Evolutionary conservation across 257 asterid genomes (phyloP), one percentile per base, ranked within the genome.

Genomic region (Voacanga thouarsii): DNA sequence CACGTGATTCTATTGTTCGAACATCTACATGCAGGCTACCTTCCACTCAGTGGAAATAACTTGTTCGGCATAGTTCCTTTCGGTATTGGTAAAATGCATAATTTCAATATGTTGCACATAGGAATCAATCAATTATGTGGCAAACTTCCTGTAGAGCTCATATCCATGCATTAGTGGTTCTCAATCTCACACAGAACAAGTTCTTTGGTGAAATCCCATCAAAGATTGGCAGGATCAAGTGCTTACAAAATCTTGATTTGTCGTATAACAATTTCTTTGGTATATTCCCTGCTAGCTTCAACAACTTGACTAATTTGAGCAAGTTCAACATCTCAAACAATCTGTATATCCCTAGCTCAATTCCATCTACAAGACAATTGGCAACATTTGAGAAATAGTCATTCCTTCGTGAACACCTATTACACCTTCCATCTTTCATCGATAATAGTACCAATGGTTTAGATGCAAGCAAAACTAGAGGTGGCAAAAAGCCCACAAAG

Each of bases 271-370:
- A 92, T 77, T 93, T 93, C 84, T 92, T 96, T 3, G 98, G 97
- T 16, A 30, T 45, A 37, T 90, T 93, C 73, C 98, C 98, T 0
- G 78, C 55, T 47, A 90, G 84, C 80, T 83, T 93, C 86, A 86
- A 85, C 79, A 83, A 86, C 76, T 80, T 93, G 86, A 74, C 71
- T 55, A 93, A 89, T 49, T 73, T 93, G 77, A 93, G 76, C 76
- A 93, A 90, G 90, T 93, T 93, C 88, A 93, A 93, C 83, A 72
- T 93, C 77, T 96, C 99, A 16, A 92, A 92, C 90, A 96, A 96
- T 72, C 94, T 89, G 0, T 79, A 77, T 14, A 84, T 96, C 56
- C 82, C 93, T 5, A 98, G 99, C 0, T 75, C 51, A 8, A 77
- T 92, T 37, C 98, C 99, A 3, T 7, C 80, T 5, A 90, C 86